Conservation (phyloP, 345 rosid genomes). For the Murraya paniculata region DNA sequence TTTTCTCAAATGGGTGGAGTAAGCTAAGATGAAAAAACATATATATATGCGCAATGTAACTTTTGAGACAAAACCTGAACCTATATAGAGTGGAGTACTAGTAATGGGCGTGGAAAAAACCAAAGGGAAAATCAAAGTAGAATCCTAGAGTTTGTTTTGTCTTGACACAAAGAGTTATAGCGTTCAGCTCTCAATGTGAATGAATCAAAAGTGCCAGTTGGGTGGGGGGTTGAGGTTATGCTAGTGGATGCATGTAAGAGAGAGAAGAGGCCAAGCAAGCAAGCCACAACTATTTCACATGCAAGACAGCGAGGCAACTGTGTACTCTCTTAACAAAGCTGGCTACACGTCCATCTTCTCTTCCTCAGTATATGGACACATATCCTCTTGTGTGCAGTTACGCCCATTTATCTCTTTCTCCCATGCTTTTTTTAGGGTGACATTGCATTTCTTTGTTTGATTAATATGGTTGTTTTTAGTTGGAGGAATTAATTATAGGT, state of each 20-base stretch:
- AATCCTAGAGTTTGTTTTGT: conserved; percentile 35
- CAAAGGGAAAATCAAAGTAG: conserved; percentile 21
- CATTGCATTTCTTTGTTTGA: neutral
- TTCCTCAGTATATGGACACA: conserved; percentile 34
- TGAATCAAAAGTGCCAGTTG: conserved; percentile 45
- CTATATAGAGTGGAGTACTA: neutral
- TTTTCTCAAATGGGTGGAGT: conserved; percentile 1
- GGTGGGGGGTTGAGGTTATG: conserved; percentile 24
- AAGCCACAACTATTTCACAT: conserved; percentile 44
- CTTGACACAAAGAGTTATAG: conserved; percentile 13
- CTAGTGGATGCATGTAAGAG: conserved; percentile 20
- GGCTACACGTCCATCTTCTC: conserved; percentile 42
- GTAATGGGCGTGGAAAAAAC: conserved; percentile 8
- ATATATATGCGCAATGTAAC: neutral
- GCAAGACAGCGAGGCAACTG: conserved; percentile 65
- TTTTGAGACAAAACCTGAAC: neutral
- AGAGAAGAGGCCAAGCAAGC: conserved; percentile 11
- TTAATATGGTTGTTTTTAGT: conserved; percentile 8
- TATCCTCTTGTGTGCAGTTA: conserved; percentile 23
- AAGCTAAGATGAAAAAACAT: neutral
- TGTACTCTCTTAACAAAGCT: conserved; percentile 46
- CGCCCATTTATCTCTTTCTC: conserved; percentile 7
- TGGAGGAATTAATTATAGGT: neutral
- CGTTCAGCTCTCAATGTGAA: conserved; percentile 21
- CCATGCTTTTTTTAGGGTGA: conserved; percentile 1